phyloP scores from a whole-genome alignment of 192 early-diverging fungal genomes.

The Umbelopsis sp. region DNA sequence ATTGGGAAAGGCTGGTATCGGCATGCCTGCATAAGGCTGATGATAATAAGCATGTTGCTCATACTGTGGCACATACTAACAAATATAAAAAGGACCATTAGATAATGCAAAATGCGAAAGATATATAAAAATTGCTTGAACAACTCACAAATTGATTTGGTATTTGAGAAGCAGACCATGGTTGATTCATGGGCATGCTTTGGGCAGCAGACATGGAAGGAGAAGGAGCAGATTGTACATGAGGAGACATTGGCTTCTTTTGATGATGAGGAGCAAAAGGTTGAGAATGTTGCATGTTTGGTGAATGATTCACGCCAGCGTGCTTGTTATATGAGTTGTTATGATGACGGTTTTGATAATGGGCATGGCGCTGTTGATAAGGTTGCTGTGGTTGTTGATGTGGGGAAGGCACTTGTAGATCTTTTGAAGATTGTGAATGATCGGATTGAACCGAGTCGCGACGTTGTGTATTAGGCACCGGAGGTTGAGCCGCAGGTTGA shows the following conservation, averaged over 20 bases:
- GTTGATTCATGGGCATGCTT: constrained; percentile 29
- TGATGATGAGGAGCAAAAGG: constrained; percentile 35
- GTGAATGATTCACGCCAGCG: constrained; percentile 35
- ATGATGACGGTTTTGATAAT: constrained; percentile 38
- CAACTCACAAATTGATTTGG: constrained; percentile 34
- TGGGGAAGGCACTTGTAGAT: constrained; percentile 29
- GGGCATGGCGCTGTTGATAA: constrained; percentile 44
- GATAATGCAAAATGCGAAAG: background rate
- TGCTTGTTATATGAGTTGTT: constrained; percentile 40
- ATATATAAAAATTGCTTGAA: too few species aligned
- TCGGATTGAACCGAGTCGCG: constrained; percentile 36
- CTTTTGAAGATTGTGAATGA: constrained; percentile 33
- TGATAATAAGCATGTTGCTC: background rate
- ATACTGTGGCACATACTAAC: constrained; percentile 1
- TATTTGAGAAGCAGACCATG: constrained; percentile 2
- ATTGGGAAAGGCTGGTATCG: background rate
- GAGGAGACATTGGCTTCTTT: constrained; percentile 39
- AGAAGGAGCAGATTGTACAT: constrained; percentile 28
- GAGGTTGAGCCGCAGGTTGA: background rate
- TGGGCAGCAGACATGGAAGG: constrained; percentile 39
- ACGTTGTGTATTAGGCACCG: constrained; percentile 6
- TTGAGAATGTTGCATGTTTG: constrained; percentile 40
- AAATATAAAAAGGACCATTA: background rate
- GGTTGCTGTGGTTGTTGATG: constrained; percentile 36
- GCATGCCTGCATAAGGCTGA: constrained; percentile 3